Percentiles rank a stretch among this genome's conserved stretches.
Conservation (phyloP, 1,284 basidiomycete genomes). For the Athelia psychrophila region DNA sequence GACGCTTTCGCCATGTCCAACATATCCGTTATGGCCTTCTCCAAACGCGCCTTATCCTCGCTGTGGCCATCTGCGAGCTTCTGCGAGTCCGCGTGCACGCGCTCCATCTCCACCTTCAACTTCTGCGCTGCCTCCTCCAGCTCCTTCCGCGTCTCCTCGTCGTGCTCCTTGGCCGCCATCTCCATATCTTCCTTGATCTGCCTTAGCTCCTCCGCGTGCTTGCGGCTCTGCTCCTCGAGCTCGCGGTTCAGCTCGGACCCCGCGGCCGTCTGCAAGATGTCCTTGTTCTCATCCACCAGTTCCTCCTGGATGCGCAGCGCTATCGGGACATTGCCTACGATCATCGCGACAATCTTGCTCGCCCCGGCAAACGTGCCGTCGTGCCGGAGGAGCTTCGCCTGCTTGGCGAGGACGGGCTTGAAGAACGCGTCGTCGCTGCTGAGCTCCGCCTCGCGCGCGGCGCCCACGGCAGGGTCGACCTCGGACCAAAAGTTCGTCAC, state of each 20-base stretch:
- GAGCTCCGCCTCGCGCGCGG: slow-evolving; percentile 38
- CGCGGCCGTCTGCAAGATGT: slow-evolving; percentile 33
- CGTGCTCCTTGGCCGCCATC: slow-evolving; percentile 10
- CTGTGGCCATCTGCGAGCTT: slow-evolving; percentile 9
- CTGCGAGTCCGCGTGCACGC: slow-evolving; percentile 16
- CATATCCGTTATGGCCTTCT: slow-evolving; percentile 7
- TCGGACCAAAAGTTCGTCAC: slow-evolving; percentile 52
- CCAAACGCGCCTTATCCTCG: slow-evolving; percentile 9
- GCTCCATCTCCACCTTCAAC: slow-evolving; percentile 11
- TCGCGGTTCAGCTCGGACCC: slow-evolving; percentile 29
- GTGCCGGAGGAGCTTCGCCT: slow-evolving; percentile 38
- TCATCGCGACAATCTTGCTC: slow-evolving; percentile 28
- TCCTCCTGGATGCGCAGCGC: slow-evolving; percentile 23
- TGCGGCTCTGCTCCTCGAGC: slow-evolving; percentile 28
- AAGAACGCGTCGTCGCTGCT: slow-evolving; percentile 40
- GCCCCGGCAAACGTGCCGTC: slow-evolving; percentile 30
- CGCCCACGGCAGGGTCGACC: slow-evolving; percentile 32
- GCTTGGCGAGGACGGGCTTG: slow-evolving; percentile 41
- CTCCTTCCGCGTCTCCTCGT: slow-evolving; percentile 18
- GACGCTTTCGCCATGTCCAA: not conserved
- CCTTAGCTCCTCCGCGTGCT: slow-evolving; percentile 35
- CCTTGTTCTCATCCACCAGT: slow-evolving; percentile 25
- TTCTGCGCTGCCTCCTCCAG: slow-evolving; percentile 16
- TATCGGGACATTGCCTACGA: slow-evolving; percentile 27
- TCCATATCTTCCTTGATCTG: slow-evolving; percentile 14